A percentile compares a stretch with the other conserved stretches of the same genome.
phyloP scores from a whole-genome alignment of 352 stramenopile genomes.

The Pythium coloratum region DNA sequence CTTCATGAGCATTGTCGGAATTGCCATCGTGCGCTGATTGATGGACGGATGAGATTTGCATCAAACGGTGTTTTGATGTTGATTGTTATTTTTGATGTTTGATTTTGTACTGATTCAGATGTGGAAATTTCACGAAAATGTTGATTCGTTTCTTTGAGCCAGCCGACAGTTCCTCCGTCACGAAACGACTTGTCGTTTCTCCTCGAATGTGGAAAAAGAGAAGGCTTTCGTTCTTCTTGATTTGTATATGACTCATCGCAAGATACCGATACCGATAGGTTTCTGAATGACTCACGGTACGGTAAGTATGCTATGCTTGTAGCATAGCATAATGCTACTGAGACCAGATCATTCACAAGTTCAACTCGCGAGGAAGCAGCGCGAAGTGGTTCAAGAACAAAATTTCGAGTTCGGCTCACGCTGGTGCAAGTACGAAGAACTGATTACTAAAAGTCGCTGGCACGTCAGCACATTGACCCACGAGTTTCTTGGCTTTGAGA shows the following conservation, averaged over 20 bases:
- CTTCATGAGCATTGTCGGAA: neutral
- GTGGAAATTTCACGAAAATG: neutral
- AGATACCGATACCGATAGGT: neutral
- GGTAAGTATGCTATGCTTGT: too few relatives aligned
- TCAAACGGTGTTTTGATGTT: neutral
- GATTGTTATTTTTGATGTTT: neutral
- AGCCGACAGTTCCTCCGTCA: neutral
- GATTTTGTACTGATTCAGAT: neutral
- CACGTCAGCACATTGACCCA: too few relatives aligned
- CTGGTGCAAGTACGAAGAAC: too few relatives aligned
- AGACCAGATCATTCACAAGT: neutral
- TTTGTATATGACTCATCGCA: conserved; percentile 5
- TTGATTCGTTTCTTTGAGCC: neutral
- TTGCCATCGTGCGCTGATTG: neutral
- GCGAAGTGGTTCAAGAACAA: neutral
- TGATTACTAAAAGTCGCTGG: too few relatives aligned
- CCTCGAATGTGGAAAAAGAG: neutral
- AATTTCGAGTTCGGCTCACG: neutral
- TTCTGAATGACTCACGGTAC: too few relatives aligned
- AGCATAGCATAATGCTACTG: too few relatives aligned
- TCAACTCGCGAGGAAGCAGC: neutral
- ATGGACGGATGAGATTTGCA: neutral
- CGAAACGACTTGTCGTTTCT: neutral
- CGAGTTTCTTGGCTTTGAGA: too few relatives aligned
- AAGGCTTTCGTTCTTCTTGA: neutral